These are phyloP conservation scores for Coniochaeta sp. DNA, from an alignment of 2,329 filamentous ascomycete genomes.

Conservation along the genomic window DNA sequence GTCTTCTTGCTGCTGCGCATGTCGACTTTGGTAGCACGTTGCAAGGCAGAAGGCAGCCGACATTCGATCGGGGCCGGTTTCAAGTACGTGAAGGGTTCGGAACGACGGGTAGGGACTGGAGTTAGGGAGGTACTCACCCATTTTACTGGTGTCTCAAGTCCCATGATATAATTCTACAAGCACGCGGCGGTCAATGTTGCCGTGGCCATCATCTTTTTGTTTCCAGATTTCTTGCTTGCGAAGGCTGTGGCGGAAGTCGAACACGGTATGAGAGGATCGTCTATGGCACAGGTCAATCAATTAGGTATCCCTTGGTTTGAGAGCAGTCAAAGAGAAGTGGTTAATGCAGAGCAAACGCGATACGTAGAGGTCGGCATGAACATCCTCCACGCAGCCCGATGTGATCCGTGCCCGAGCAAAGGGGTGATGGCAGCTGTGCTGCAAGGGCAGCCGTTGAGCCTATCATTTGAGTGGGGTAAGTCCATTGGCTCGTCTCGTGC, in stretches of 20 bases:
- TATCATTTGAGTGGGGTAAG: not conserved
- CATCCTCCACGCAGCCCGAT: too few species aligned
- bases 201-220: not conserved
- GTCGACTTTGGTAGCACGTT: not conserved
- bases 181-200: conserved; percentile 4
- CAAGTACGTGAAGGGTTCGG: not conserved
- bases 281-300: too few species aligned
- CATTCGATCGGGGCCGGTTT: not conserved
- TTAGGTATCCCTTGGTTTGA: not conserved
- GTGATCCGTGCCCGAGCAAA: too few species aligned
- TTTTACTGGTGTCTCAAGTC: conserved; percentile 16
- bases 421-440: too few species aligned
- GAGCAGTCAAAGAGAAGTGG: not conserved
- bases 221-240: not conserved
- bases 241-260: too few species aligned
- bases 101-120: not conserved
- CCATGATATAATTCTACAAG: conserved; percentile 14
- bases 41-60: not conserved
- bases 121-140: conserved; percentile 17
- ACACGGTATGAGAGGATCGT: too few species aligned
- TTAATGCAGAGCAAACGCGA: not conserved
- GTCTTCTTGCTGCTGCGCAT: not conserved
- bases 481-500: too few species aligned
- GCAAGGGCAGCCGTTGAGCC: not conserved
- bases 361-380: not conserved